These are phyloP conservation scores for Choiromyces venosus DNA, from an alignment of 495 filamentous ascomycete species.

Conservation along the genomic window DNA sequence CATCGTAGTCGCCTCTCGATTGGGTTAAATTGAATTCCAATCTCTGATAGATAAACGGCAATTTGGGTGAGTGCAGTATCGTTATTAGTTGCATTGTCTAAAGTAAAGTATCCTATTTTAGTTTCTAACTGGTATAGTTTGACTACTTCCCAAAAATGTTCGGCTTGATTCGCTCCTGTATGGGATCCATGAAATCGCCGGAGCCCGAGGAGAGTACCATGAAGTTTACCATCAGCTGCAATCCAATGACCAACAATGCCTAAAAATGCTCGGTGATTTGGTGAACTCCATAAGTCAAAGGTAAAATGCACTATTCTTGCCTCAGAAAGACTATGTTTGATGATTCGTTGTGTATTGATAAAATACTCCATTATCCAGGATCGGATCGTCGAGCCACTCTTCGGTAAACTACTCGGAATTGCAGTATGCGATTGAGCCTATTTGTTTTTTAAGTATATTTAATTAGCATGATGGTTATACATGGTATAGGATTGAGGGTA, in stretches of 20 bases:
- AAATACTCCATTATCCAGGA: neutral
- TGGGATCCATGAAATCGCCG: no score
- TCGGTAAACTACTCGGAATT: neutral
- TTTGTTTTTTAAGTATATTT: no score
- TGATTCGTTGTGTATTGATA: neutral
- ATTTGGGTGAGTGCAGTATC: no score
- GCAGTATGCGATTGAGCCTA: neutral
- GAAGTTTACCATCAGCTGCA: neutral
- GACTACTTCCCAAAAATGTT: no score
- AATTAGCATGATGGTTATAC: no score
- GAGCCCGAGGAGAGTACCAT: neutral
- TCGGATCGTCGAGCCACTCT: neutral
- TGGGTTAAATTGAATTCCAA: no score
- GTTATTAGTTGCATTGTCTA: no score
- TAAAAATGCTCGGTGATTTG: neutral
- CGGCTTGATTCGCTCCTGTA: constrained; percentile 21
- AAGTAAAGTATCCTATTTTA: no score
- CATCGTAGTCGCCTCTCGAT: constrained; percentile 19
- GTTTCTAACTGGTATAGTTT: no score
- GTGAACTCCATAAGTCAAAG: neutral
- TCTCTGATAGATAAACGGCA: no score
- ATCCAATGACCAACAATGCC: constrained; percentile 10
- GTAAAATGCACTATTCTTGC: neutral
- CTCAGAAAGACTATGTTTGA: neutral
- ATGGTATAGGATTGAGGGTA: no score